These are phyloP conservation scores for Fragaria vesca DNA, from an alignment of 306 rosid genomes.

Conservation along the genomic window DNA sequence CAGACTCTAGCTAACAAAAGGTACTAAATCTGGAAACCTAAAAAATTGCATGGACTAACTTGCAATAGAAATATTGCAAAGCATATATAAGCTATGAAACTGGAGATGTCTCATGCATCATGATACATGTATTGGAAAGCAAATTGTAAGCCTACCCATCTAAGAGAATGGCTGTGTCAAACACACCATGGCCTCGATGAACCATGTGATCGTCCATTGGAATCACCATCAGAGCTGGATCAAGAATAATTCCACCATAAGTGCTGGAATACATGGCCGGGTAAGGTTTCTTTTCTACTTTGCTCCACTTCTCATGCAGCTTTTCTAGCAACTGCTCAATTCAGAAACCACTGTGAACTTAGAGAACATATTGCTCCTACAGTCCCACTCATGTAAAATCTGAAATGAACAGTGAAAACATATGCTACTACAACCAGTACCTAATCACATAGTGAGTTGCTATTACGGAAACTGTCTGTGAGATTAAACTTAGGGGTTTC, in stretches of 20 bases:
- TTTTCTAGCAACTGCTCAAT: constrained; percentile 65
- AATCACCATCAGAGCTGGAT: constrained; percentile 84
- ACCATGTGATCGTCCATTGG: constrained; percentile 96
- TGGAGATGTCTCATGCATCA: neutral
- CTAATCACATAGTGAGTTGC: neutral
- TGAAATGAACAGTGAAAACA: neutral
- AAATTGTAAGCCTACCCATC: constrained; percentile 47
- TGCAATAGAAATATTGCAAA: neutral
- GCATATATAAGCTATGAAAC: neutral
- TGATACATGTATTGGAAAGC: neutral
- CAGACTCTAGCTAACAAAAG: neutral
- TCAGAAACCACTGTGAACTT: neutral
- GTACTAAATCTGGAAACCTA: neutral
- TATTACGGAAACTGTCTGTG: neutral
- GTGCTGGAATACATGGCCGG: constrained; percentile 87
- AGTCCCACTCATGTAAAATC: neutral
- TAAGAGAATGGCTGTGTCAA: constrained; percentile 71
- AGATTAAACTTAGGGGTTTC: neutral
- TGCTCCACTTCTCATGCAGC: constrained; percentile 70
- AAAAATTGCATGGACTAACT: neutral
- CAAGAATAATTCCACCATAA: constrained; percentile 85
- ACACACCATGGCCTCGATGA: constrained; percentile 93
- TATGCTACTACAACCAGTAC: neutral
- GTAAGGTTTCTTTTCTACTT: constrained; percentile 60
- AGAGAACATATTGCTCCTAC: neutral